Evolutionary conservation across 1,284 basidiomycete genomes (phyloP).

Genomic region (Singerocomus inundabilis): DNA sequence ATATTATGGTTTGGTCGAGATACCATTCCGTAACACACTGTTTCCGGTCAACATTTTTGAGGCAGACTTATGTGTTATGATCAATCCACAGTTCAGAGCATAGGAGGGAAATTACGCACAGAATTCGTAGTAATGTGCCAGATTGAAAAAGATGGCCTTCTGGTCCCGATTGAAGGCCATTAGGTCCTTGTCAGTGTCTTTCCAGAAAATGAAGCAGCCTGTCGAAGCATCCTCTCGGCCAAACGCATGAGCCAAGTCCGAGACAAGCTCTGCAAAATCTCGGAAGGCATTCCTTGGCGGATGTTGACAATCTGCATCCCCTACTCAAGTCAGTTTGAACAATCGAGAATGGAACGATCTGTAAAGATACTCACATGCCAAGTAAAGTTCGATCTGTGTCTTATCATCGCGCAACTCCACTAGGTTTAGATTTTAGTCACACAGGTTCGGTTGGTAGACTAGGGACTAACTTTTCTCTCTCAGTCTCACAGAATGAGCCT

Average conservation of each 20-base stretch:
- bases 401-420: background rate
- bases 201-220: conserved; percentile 26
- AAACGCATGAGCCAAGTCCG: conserved; percentile 11
- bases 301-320: background rate
- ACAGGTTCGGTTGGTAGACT: no score
- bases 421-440: background rate
- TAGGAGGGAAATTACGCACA: conserved; percentile 1
- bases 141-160: conserved; percentile 23
- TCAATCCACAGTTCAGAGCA: background rate
- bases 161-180: conserved; percentile 30
- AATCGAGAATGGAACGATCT: background rate
- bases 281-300: conserved; percentile 1
- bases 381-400: conserved; percentile 9
- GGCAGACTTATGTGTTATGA: background rate
- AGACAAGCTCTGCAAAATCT: conserved; percentile 9
- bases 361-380: conserved; percentile 9
- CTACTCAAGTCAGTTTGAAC: background rate
- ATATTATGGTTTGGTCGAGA: background rate
- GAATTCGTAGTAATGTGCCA: conserved; percentile 19
- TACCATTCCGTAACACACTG: conserved; percentile 13
- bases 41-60: conserved; percentile 1
- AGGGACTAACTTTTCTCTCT: conserved; percentile 1
- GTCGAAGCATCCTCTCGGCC: background rate
- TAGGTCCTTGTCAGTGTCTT: conserved; percentile 18
- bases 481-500: background rate